phyloP scores from a whole-genome alignment of 805 yeast genomes.

The Myxozyma kluyveri region DNA sequence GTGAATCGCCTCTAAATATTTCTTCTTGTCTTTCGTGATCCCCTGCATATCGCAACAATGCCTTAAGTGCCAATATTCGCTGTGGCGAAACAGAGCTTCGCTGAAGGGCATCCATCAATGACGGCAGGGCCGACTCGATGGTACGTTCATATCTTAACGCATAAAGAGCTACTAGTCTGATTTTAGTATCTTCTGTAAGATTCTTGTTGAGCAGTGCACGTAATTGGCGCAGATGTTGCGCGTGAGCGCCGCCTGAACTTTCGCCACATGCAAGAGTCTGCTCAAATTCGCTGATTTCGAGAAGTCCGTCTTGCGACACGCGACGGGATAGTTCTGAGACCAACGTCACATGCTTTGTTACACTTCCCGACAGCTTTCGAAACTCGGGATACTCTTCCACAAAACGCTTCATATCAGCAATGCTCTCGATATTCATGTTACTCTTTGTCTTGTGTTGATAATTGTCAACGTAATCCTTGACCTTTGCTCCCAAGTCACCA shows the following conservation, averaged over 20 bases:
- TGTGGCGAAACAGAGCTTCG: constrained; percentile 33
- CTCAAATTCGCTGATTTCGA: constrained; percentile 87
- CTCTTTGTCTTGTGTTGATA: constrained; percentile 79
- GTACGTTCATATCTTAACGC: constrained; percentile 63
- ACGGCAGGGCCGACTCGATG: constrained; percentile 41
- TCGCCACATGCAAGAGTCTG: constrained; percentile 75
- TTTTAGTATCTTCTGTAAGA: constrained; percentile 52
- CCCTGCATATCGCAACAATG: constrained; percentile 49
- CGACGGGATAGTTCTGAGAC: constrained; percentile 81
- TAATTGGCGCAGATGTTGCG: constrained; percentile 55
- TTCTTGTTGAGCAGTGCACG: constrained; percentile 50
- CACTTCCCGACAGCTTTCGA: constrained; percentile 79
- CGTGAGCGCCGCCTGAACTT: constrained; percentile 41
- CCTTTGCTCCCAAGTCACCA: constrained; percentile 88
- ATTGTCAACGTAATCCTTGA: constrained; percentile 77
- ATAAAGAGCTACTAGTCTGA: constrained; percentile 71
- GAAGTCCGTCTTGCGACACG: constrained; percentile 58
- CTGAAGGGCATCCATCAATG: constrained; percentile 38
- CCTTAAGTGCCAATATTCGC: constrained; percentile 46
- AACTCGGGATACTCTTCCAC: constrained; percentile 93
- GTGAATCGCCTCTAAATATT: constrained; percentile 40
- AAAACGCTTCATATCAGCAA: constrained; percentile 86
- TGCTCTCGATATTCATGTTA: constrained; percentile 66
- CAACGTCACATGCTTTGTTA: constrained; percentile 86
- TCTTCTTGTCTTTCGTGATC: constrained; percentile 45